A percentile compares a stretch with the other conserved stretches of the same genome.
Conservation (phyloP, 2,329 filamentous ascomycete species). For the Botryosphaeria agaves region DNA sequence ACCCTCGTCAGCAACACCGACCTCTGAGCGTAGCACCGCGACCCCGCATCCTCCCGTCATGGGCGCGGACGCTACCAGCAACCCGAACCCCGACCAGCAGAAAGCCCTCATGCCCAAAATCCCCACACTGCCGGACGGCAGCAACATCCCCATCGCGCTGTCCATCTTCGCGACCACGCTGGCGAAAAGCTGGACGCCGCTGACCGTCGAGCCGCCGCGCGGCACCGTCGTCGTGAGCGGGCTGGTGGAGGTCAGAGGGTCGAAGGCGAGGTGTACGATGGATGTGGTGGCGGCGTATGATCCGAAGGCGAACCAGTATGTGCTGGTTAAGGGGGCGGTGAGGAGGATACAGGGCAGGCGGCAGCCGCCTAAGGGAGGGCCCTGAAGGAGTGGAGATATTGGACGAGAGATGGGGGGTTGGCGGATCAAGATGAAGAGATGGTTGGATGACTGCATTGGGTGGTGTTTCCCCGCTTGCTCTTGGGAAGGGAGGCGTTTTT, state of each 20-base stretch:
- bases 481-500: too few species aligned
- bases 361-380: constrained; percentile 22
- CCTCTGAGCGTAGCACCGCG: not conserved
- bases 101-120: not conserved
- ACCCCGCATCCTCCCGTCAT: not conserved
- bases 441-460: too few species aligned
- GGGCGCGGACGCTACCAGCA: constrained; percentile 3
- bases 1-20: constrained; percentile 1
- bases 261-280: constrained; percentile 21
- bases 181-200: constrained; percentile 11
- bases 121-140: not conserved
- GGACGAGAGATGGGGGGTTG: too few species aligned
- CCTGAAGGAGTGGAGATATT: too few species aligned
- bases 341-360: constrained; percentile 15
- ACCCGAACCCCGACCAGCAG: not conserved
- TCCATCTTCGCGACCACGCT: constrained; percentile 7
- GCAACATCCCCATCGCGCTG: constrained; percentile 3
- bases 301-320: constrained; percentile 20
- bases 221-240: constrained; percentile 27
- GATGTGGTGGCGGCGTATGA: constrained; percentile 29
- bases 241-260: constrained; percentile 27
- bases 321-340: constrained; percentile 12
- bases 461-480: too few species aligned
- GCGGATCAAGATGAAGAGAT: too few species aligned
- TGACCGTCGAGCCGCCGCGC: constrained; percentile 20